These are phyloP conservation scores for Cytospora schulzeri DNA, from an alignment of 2,329 filamentous ascomycete genomes.

Conservation along the genomic window DNA sequence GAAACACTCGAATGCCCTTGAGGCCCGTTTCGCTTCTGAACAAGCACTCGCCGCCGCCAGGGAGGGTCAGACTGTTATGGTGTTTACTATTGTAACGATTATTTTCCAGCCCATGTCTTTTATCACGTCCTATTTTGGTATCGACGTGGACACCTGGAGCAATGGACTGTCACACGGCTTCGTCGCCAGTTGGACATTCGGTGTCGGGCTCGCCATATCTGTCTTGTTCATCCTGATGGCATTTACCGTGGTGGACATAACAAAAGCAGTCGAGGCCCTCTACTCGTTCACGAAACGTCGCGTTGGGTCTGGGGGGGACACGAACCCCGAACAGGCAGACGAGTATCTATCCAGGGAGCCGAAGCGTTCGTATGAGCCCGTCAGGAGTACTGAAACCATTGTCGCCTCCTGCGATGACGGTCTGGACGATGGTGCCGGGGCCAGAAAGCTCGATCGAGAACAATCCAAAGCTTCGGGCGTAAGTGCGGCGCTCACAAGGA, in stretches of 20 bases:
- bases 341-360: background rate
- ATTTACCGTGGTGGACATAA: slow-evolving; percentile 41
- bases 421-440: slow-evolving; percentile 12
- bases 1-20: slow-evolving; percentile 68
- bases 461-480: slow-evolving; percentile 23
- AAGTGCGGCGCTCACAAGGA: slow-evolving; percentile 25
- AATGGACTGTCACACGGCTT: slow-evolving; percentile 32
- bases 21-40: slow-evolving; percentile 62
- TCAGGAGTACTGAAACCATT: slow-evolving; percentile 22
- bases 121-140: slow-evolving; percentile 47
- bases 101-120: slow-evolving; percentile 48
- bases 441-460: slow-evolving; percentile 22
- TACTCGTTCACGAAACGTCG: slow-evolving; percentile 19
- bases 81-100: slow-evolving; percentile 50
- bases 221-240: slow-evolving; percentile 42
- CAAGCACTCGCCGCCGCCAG: slow-evolving; percentile 63
- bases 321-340: background rate
- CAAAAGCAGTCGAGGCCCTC: slow-evolving; percentile 28
- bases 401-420: slow-evolving; percentile 18
- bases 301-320: background rate
- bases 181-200: slow-evolving; percentile 37
- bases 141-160: slow-evolving; percentile 50
- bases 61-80: slow-evolving; percentile 47
- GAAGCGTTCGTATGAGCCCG: slow-evolving; percentile 5
- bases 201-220: slow-evolving; percentile 43